Evolutionary conservation across 1,139 yeast species (phyloP), one percentile per base, ranked within the genome.

Genomic region (Trichomonascaceae sp.): DNA sequence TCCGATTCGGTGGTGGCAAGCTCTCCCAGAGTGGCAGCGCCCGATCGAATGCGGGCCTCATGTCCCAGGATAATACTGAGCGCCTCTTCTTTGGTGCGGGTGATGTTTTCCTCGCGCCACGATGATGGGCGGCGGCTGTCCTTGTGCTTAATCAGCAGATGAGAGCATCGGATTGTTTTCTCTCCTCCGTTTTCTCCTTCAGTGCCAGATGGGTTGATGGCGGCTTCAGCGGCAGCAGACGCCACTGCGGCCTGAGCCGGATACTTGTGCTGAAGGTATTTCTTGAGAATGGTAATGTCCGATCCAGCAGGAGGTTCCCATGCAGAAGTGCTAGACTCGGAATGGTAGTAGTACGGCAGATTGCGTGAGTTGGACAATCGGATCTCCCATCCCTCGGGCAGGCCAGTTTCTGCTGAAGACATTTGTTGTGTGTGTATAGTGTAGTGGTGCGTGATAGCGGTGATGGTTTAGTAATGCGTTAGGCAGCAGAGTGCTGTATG

Each of bases 261-360:
- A 38, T 48, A 46, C 44, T 59, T 50, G 37, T 53, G 42, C 36
- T 57, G 59, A 44, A 79, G 57, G 57, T 81, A 82, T 13, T 60
- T 62, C 33, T 70, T 65, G 38, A 89, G 64, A 44, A 66, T 64
- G 2, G 59, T 73, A 14, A 69, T 56, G 48, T 89, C 82, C 2
- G 93, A 75, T 5, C 89, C 95, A 36, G 65, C 71, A 5, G 98
- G 98, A 3, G 94, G 79, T 39, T 79, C 92, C 98, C 98, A 89
- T 26, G 76, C 67, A 0, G 95, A 79, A 49, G 77, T 77, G 33
- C 73, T 67, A 3, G 87, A 74, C 28, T 69, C 67, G 26, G 75
- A 73, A 49, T 84, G 74, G 57, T 70, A 74, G 57, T 65, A 89
- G 60, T 89, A 89, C 40, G 89, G 95, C 46, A 82, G 69, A 49